These are phyloP conservation scores for Calonectria pseudoreteaudii DNA, from an alignment of 2,329 filamentous ascomycete genomes.

Conservation along the genomic window DNA sequence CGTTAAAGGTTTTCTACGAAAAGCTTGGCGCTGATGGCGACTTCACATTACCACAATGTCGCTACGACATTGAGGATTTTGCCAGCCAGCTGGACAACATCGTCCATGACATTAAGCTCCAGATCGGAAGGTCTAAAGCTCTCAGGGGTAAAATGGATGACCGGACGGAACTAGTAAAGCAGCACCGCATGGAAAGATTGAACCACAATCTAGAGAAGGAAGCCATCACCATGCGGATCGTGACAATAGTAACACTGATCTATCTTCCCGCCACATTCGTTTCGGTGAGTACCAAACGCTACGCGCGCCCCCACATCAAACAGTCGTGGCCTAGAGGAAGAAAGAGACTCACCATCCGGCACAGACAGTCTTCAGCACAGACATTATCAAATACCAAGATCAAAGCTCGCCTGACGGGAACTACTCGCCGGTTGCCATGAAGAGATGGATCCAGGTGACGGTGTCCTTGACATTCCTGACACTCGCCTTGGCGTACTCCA, in stretches of 20 bases:
- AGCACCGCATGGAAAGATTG: slow-evolving; percentile 5
- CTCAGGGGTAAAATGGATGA: neutral
- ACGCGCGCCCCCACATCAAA: neutral
- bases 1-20: slow-evolving; percentile 8
- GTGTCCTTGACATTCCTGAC: neutral
- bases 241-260: slow-evolving; percentile 13
- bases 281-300: slow-evolving; percentile 1
- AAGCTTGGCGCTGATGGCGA: neutral
- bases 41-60: neutral
- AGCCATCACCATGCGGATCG: slow-evolving; percentile 9
- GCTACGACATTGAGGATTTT: slow-evolving; percentile 9
- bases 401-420: neutral
- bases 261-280: slow-evolving; percentile 17
- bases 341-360: neutral
- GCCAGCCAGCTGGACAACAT: neutral
- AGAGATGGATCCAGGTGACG: slow-evolving; percentile 13
- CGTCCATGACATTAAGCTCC: slow-evolving; percentile 3
- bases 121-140: neutral
- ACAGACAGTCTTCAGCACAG: slow-evolving; percentile 17
- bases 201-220: slow-evolving; percentile 11
- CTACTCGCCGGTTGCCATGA: slow-evolving; percentile 4
- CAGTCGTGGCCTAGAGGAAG: too few relatives aligned
- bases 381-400: slow-evolving; percentile 16
- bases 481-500: neutral
- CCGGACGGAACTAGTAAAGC: slow-evolving; percentile 8